These are phyloP conservation scores for Diplodia scrobiculata DNA, from an alignment of 2,329 filamentous ascomycete genomes.

Conservation along the genomic window DNA sequence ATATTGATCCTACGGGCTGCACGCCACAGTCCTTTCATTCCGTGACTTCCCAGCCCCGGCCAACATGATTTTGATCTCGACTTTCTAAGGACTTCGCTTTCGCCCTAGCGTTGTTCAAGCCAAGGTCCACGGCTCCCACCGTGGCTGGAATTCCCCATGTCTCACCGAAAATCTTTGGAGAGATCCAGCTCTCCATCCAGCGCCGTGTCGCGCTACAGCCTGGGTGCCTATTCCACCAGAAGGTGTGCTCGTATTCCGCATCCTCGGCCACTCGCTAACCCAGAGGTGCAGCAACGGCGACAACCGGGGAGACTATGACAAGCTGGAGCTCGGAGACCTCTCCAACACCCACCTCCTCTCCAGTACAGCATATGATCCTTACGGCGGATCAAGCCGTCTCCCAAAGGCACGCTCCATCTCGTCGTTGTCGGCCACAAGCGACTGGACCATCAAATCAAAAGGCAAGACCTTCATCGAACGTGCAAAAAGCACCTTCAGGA, in stretches of 20 bases:
- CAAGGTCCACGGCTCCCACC: too few species aligned
- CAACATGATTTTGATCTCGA: neutral
- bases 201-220: neutral
- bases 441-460: slow-evolving; percentile 1
- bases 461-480: slow-evolving; percentile 12
- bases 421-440: neutral
- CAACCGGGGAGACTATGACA: slow-evolving; percentile 3
- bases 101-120: too few species aligned
- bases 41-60: neutral
- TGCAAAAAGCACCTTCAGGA: slow-evolving; percentile 15
- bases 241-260: neutral
- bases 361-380: slow-evolving; percentile 4
- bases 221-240: neutral
- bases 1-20: slow-evolving; percentile 2
- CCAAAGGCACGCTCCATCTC: neutral
- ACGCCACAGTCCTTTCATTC: neutral
- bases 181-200: neutral
- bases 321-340: slow-evolving; percentile 18
- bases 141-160: neutral
- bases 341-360: slow-evolving; percentile 5
- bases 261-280: neutral
- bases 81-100: neutral
- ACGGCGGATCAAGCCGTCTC: neutral
- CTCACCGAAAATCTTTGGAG: neutral
- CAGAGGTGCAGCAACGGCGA: neutral